Conservation (phyloP, 2,329 filamentous ascomycete genomes). For the Nannizziopsis arthrosporioides region DNA sequence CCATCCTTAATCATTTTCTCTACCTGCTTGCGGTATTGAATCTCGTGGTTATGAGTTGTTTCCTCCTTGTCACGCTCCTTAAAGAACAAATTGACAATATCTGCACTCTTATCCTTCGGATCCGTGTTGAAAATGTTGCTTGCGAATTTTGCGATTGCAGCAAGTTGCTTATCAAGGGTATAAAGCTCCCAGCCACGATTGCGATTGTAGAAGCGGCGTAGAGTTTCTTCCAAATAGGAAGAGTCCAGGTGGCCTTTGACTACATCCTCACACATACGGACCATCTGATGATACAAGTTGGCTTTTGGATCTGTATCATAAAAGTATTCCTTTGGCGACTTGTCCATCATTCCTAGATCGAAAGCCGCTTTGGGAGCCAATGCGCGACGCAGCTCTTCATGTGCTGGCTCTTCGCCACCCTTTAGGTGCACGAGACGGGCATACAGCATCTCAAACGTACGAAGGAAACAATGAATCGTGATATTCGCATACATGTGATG, state of each 20-base stretch:
- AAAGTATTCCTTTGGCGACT: conserved; percentile 65
- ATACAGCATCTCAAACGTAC: conserved; percentile 84
- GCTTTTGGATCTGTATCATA: conserved; percentile 49
- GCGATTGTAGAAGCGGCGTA: conserved; percentile 82
- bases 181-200: conserved; percentile 80
- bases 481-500: conserved; percentile 90
- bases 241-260: conserved; percentile 74
- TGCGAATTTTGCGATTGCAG: conserved; percentile 67
- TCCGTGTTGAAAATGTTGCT: conserved; percentile 75
- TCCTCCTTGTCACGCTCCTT: conserved; percentile 68
- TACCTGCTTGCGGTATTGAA: conserved; percentile 79
- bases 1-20: conserved; percentile 88
- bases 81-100: conserved; percentile 79
- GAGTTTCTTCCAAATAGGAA: conserved; percentile 71
- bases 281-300: conserved; percentile 73
- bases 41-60: conserved; percentile 80
- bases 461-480: conserved; percentile 88
- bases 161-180: conserved; percentile 78
- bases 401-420: conserved; percentile 60
- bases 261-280: conserved; percentile 76
- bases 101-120: conserved; percentile 81
- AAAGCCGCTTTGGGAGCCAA: conserved; percentile 68
- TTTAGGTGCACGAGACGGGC: conserved; percentile 74
- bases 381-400: conserved; percentile 60
- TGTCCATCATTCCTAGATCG: conserved; percentile 72